Evolutionary conservation across 768 basidiomycete genomes (phyloP).

Genomic region (Grammothele lineata): DNA sequence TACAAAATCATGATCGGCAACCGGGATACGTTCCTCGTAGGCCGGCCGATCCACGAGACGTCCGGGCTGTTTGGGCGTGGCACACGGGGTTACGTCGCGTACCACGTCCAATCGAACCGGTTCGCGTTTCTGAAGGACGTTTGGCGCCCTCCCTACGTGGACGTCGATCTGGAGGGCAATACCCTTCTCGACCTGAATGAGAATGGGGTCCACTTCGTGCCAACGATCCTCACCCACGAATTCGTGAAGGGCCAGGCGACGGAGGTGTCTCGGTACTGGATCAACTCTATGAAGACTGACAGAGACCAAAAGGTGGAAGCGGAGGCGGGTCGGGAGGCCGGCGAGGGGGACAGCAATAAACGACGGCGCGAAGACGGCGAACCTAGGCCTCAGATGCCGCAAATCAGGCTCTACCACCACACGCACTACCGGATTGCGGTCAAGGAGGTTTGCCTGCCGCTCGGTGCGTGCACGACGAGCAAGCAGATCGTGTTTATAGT

Average conservation of each 20-base stretch:
- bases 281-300: no score
- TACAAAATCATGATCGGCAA: not conserved
- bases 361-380: no score
- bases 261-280: not conserved
- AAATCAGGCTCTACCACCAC: not conserved
- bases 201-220: not conserved
- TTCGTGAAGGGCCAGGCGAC: not conserved
- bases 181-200: not conserved
- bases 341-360: no score
- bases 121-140: slow-evolving; percentile 13
- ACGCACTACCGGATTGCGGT: slow-evolving; percentile 10
- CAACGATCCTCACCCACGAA: not conserved
- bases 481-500: slow-evolving; percentile 5
- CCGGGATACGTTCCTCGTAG: not conserved
- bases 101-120: not conserved
- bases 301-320: no score
- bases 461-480: not conserved
- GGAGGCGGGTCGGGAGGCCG: no score
- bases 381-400: no score
- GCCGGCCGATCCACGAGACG: not conserved
- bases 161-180: slow-evolving; percentile 1
- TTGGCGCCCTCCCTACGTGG: slow-evolving; percentile 2
- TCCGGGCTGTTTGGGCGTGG: slow-evolving; percentile 2
- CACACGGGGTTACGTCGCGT: slow-evolving; percentile 10
- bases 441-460: slow-evolving; percentile 4